Percentiles rank a stretch among this genome's conserved stretches.
Conservation (phyloP, 306 rosid species). For the Quercus parvula region DNA sequence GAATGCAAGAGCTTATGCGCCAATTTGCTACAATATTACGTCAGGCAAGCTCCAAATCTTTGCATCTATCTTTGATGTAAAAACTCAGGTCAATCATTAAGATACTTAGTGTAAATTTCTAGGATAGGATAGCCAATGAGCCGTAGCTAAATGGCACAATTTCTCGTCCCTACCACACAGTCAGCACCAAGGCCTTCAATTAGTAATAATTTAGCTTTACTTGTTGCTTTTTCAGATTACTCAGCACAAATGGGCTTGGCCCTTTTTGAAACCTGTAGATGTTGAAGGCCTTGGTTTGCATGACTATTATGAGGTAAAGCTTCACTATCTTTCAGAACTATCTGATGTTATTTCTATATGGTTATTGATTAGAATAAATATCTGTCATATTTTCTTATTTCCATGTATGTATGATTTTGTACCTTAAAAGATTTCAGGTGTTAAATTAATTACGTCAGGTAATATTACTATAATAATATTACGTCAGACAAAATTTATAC, state of each 20-base stretch:
- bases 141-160: too few species aligned
- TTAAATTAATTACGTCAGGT: neutral
- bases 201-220: neutral
- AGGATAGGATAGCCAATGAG: neutral
- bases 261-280: slow-evolving; percentile 86
- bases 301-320: slow-evolving; percentile 71
- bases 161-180: too few species aligned
- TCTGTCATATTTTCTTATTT: neutral
- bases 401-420: neutral
- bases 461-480: too few species aligned
- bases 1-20: slow-evolving; percentile 71
- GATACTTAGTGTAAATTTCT: neutral
- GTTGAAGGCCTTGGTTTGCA: slow-evolving; percentile 72
- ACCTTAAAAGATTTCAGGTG: neutral
- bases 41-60: slow-evolving; percentile 46
- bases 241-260: slow-evolving; percentile 66
- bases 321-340: neutral
- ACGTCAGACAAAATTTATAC: too few species aligned
- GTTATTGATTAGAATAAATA: neutral
- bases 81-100: neutral
- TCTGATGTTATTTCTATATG: neutral
- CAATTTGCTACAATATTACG: slow-evolving; percentile 55
- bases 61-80: neutral
- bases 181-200: too few species aligned
- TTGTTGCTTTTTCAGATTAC: slow-evolving; percentile 52